Percentiles rank a stretch among this genome's conserved stretches.
Evolutionary conservation across 148 eudicot species (phyloP).

Genomic region (Heliamphora exappendiculata): DNA sequence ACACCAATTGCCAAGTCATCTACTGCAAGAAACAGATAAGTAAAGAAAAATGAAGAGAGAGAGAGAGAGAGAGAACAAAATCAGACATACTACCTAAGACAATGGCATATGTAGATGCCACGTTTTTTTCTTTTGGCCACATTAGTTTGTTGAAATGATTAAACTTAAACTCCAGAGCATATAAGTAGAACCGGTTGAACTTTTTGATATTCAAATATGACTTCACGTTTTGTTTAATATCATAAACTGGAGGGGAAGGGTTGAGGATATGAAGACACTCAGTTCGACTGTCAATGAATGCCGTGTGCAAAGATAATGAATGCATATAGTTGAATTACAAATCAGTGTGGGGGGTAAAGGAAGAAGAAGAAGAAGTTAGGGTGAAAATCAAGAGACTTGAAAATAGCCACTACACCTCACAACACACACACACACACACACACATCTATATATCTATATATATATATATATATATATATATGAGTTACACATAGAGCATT

Average conservation of each 20-base stretch:
- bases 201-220: neutral
- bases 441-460: too few species aligned
- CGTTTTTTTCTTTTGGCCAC: neutral
- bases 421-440: too few species aligned
- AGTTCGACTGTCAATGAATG: neutral
- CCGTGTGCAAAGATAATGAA: neutral
- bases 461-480: too few species aligned
- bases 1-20: conserved; percentile 14
- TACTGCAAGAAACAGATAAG: conserved; percentile 1
- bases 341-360: too few species aligned
- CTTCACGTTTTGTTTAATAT: neutral
- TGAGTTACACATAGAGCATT: too few species aligned
- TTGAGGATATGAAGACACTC: neutral
- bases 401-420: too few species aligned
- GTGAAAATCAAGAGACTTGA: too few species aligned
- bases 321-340: neutral
- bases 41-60: too few species aligned
- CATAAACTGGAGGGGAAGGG: too few species aligned
- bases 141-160: neutral
- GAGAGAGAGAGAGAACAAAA: conserved; percentile 2
- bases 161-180: neutral
- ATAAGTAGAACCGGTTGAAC: neutral
- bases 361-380: too few species aligned
- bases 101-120: neutral
- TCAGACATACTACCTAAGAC: neutral